phyloP scores from a whole-genome alignment of 495 filamentous ascomycete species.

The Staphylotrichum longicolle region DNA sequence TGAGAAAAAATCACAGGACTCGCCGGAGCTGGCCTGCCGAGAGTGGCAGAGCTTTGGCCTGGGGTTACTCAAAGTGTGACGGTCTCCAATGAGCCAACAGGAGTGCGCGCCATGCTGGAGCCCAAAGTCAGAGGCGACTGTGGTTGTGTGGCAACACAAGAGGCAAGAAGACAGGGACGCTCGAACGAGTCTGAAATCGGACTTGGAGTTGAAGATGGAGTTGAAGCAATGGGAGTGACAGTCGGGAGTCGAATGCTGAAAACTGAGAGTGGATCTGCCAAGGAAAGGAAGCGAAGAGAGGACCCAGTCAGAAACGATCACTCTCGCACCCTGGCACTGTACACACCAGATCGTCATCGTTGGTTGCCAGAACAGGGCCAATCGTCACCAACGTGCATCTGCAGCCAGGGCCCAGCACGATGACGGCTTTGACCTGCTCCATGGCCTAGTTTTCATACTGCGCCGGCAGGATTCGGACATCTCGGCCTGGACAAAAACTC shows the following conservation, averaged over 20 bases:
- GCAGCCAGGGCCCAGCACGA: not conserved
- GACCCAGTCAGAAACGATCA: no score
- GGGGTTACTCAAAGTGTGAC: no score
- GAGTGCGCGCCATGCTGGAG: no score
- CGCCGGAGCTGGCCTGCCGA: not conserved
- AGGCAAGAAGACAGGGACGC: not conserved
- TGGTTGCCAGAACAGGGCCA: constrained; percentile 6
- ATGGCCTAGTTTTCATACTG: no score
- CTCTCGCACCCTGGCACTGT: not conserved
- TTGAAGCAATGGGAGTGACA: no score
- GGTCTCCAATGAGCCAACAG: no score
- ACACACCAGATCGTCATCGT: not conserved
- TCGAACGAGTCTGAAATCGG: no score
- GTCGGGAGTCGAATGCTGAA: not conserved
- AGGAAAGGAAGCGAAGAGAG: not conserved
- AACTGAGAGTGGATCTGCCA: not conserved
- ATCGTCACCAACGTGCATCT: not conserved
- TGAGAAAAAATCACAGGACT: not conserved
- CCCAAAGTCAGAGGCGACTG: no score
- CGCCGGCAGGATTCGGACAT: no score
- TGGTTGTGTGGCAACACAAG: not conserved
- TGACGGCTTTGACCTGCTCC: no score
- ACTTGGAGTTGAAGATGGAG: no score
- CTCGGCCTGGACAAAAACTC: no score
- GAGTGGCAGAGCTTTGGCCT: not conserved